Percentiles rank a stretch among this genome's conserved stretches.
Evolutionary conservation across 2,329 filamentous ascomycete genomes (phyloP).

Genomic region (Calonectria multiphialidica): DNA sequence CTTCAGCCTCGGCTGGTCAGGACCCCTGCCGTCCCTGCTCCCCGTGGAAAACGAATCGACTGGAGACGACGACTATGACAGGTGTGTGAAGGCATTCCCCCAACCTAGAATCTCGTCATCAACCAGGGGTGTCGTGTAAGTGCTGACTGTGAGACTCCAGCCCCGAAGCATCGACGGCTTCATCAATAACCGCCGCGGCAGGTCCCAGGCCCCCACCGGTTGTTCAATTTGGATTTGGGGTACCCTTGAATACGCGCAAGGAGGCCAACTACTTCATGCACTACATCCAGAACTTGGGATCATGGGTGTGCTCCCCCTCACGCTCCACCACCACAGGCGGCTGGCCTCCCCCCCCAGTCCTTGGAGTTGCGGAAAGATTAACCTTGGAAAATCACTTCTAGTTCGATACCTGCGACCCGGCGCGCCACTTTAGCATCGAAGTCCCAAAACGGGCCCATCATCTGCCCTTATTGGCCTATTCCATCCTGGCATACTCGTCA

Average conservation of each 20-base stretch:
- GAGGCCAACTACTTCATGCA: slow-evolving; percentile 34
- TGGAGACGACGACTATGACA: slow-evolving; percentile 11
- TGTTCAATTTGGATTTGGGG: slow-evolving; percentile 30
- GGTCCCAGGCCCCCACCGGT: slow-evolving; percentile 18
- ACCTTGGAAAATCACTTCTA: slow-evolving; percentile 28
- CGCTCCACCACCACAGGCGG: not conserved
- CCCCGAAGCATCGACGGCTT: not conserved
- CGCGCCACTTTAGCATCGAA: slow-evolving; percentile 54
- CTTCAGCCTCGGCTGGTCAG: slow-evolving; percentile 25
- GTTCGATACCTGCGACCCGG: slow-evolving; percentile 57
- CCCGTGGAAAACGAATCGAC: slow-evolving; percentile 13
- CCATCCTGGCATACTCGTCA: slow-evolving; percentile 42
- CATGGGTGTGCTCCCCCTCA: slow-evolving; percentile 24
- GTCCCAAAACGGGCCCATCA: slow-evolving; percentile 54
- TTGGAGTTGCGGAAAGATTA: slow-evolving; percentile 10
- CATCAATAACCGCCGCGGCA: not conserved
- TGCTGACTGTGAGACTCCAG: slow-evolving; percentile 11
- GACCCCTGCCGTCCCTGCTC: slow-evolving; percentile 29
- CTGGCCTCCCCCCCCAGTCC: not conserved
- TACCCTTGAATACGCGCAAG: slow-evolving; percentile 30
- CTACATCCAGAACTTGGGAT: slow-evolving; percentile 32
- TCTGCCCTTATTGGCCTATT: slow-evolving; percentile 52
- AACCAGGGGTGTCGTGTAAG: not conserved
- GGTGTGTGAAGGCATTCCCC: slow-evolving; percentile 7
- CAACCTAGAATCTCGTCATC: not conserved